A percentile compares a stretch with the other conserved stretches of the same genome.
These are phyloP conservation scores for Phytophthora litchii DNA, from an alignment of 352 stramenopile genomes.

Conservation along the genomic window DNA sequence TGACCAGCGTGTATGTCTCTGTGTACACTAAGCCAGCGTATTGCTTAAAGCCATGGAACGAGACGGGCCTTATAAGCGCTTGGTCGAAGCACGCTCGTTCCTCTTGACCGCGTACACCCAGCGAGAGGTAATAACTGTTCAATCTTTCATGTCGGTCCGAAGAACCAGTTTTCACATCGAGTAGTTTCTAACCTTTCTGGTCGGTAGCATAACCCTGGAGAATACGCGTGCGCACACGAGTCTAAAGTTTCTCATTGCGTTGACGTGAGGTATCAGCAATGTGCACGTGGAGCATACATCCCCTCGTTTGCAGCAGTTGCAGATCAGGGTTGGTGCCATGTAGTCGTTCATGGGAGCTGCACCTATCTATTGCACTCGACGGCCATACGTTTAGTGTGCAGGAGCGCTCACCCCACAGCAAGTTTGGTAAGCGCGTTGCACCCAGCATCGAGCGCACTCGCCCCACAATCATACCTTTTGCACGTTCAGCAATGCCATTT, in stretches of 20 bases:
- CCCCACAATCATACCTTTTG: not conserved
- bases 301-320: not conserved
- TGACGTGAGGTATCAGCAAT: not conserved
- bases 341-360: not conserved
- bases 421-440: not conserved
- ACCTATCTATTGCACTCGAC: not conserved
- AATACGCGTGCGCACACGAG: not conserved
- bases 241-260: slow-evolving; percentile 5
- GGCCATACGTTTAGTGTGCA: slow-evolving; percentile 2
- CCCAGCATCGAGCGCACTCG: not conserved
- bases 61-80: slow-evolving; percentile 18
- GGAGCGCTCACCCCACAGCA: slow-evolving; percentile 6
- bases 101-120: slow-evolving; percentile 20
- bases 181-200: slow-evolving; percentile 7
- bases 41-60: slow-evolving; percentile 16
- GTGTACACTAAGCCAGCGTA: slow-evolving; percentile 6
- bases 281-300: not conserved
- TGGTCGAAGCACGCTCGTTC: not conserved
- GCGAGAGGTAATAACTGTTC: slow-evolving; percentile 6
- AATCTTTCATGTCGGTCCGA: not conserved
- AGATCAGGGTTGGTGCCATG: not conserved
- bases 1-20: slow-evolving; percentile 21
- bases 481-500: not conserved
- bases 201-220: not conserved
- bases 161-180: slow-evolving; percentile 2